A percentile compares a stretch with the other conserved stretches of the same genome.
Evolutionary conservation across 306 rosid genomes (phyloP).

Genomic region (Aeschynomene evenia): DNA sequence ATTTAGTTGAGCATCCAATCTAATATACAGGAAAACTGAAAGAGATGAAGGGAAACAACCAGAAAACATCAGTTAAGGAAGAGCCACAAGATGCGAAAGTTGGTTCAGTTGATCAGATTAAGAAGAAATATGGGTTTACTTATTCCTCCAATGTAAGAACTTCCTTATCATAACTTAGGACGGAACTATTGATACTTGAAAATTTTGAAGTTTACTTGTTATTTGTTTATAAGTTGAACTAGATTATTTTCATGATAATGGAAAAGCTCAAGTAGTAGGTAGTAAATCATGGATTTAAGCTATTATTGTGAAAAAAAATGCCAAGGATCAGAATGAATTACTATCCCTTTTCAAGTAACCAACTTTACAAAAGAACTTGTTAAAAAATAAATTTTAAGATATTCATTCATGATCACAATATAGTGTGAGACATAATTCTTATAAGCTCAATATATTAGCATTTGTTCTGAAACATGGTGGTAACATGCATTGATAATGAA

Average conservation of each 20-base stretch:
- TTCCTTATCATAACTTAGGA: neutral
- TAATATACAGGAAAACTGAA: slow-evolving; percentile 67
- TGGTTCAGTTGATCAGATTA: slow-evolving; percentile 66
- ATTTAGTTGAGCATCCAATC: slow-evolving; percentile 25
- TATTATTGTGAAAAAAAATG: too few species aligned
- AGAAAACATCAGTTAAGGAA: slow-evolving; percentile 53
- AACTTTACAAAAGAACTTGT: neutral
- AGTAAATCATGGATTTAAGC: neutral
- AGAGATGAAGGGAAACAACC: slow-evolving; percentile 63
- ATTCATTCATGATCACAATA: neutral
- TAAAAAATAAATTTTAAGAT: neutral
- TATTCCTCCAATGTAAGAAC: slow-evolving; percentile 55
- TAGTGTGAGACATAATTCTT: neutral
- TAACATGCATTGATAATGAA: slow-evolving; percentile 12
- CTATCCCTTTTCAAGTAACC: neutral
- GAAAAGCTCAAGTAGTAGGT: neutral
- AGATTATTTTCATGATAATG: neutral
- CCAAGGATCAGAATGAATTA: neutral
- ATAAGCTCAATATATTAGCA: neutral
- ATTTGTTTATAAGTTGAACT: neutral
- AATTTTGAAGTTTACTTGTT: neutral
- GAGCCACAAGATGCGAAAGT: slow-evolving; percentile 55
- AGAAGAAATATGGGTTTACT: slow-evolving; percentile 76
- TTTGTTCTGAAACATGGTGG: neutral
- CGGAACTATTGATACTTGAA: neutral